Evolutionary conservation across 208 protist genomes (phyloP).

Genomic region (Crithidia fasciculata): DNA sequence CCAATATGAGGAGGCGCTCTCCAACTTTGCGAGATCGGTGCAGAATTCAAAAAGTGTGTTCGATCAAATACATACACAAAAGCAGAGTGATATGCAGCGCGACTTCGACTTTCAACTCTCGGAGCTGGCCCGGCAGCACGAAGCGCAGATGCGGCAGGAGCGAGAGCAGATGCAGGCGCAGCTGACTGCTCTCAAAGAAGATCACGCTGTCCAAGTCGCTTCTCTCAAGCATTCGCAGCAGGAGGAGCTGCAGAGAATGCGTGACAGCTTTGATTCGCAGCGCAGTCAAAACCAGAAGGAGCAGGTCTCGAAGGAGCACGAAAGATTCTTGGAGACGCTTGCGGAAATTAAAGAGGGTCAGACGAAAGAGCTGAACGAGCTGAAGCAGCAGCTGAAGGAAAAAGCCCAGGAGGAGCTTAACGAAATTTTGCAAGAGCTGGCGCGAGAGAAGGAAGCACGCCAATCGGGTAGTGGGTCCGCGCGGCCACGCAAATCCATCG

Average conservation of each 20-base stretch:
- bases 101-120: conserved; percentile 28
- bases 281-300: conserved; percentile 20
- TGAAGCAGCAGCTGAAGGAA: conserved; percentile 50
- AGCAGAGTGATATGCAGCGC: conserved; percentile 32
- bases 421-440: conserved; percentile 48
- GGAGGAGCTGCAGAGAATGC: conserved; percentile 29
- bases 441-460: conserved; percentile 35
- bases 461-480: conserved; percentile 1
- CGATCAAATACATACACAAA: conserved; percentile 19
- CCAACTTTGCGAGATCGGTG: conserved; percentile 29
- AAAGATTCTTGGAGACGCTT: conserved; percentile 30
- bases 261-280: conserved; percentile 23
- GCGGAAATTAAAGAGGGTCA: conserved; percentile 32
- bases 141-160: conserved; percentile 25
- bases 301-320: conserved; percentile 30
- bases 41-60: conserved; percentile 34
- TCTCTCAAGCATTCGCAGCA: conserved; percentile 21
- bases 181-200: conserved; percentile 20
- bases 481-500: conserved; percentile 4
- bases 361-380: conserved; percentile 43
- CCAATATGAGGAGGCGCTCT: conserved; percentile 34
- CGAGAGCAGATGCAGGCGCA: conserved; percentile 20
- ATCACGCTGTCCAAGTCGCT: conserved; percentile 17
- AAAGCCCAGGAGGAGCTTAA: conserved; percentile 64
- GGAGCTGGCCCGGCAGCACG: conserved; percentile 24